Evolutionary conservation across 768 basidiomycete species (phyloP).

Genomic region (Auriscalpium vulgare): DNA sequence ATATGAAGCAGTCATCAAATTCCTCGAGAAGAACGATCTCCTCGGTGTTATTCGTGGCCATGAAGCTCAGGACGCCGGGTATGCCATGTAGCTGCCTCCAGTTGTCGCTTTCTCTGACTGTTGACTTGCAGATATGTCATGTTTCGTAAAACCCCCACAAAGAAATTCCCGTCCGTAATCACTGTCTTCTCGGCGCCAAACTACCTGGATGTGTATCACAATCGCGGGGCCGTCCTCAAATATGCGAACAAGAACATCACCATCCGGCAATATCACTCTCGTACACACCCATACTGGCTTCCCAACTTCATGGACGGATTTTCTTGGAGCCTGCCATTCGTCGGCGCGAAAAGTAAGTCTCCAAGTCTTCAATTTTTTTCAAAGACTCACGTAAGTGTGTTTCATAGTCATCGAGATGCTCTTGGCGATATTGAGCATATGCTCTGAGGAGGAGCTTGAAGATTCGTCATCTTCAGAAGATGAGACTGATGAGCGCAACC

Average conservation of each 20-base stretch:
- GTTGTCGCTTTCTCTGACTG: neutral
- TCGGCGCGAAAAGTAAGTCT: constrained; percentile 88
- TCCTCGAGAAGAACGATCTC: constrained; percentile 85
- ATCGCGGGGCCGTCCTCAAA: constrained; percentile 94
- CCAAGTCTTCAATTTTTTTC: neutral
- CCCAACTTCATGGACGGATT: constrained; percentile 99
- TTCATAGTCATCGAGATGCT: constrained; percentile 91
- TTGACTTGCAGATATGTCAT: constrained; percentile 65
- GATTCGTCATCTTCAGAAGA: constrained; percentile 48
- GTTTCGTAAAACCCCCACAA: constrained; percentile 91
- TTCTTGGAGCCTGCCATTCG: constrained; percentile 97
- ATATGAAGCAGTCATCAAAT: constrained; percentile 86
- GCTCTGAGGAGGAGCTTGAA: constrained; percentile 93
- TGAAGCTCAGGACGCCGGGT: constrained; percentile 96
- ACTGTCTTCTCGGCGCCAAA: constrained; percentile 98
- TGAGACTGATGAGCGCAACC: constrained; percentile 16
- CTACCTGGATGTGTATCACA: constrained; percentile 94
- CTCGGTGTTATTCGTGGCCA: constrained; percentile 94
- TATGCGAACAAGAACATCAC: constrained; percentile 97
- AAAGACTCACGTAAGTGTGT: neutral
- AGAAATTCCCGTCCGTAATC: constrained; percentile 94
- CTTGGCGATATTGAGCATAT: constrained; percentile 91
- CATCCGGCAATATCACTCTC: constrained; percentile 49
- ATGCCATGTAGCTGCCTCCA: constrained; percentile 17
- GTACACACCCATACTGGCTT: constrained; percentile 83